These are phyloP conservation scores for Cystofilobasidium bisporidii DNA, from an alignment of 768 basidiomycete genomes.

Conservation along the genomic window DNA sequence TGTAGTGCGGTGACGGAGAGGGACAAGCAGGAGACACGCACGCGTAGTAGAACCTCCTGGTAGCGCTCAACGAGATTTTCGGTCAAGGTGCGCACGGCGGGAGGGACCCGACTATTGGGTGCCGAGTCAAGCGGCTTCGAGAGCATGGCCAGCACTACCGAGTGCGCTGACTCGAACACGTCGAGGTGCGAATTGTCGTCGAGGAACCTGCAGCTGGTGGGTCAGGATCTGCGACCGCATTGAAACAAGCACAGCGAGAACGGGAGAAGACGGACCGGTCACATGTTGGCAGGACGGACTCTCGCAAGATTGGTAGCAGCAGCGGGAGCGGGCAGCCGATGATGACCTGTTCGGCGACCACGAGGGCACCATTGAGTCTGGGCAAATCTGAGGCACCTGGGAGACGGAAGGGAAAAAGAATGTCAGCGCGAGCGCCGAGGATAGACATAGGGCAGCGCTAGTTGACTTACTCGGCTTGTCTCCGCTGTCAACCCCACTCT, in stretches of 20 bases:
- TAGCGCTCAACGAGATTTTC: constrained; percentile 54
- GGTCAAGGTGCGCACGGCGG: constrained; percentile 54
- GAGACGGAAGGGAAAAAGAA: background rate
- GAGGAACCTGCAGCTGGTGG: background rate
- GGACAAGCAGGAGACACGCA: constrained; percentile 42
- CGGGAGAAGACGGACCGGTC: background rate
- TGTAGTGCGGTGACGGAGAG: background rate
- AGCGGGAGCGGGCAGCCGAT: background rate
- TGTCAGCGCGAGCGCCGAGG: too few relatives aligned
- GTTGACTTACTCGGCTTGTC: background rate
- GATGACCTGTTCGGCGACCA: constrained; percentile 29
- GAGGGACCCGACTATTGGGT: constrained; percentile 43
- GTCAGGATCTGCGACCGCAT: too few relatives aligned
- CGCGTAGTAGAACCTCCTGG: constrained; percentile 58
- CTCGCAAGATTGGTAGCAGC: background rate
- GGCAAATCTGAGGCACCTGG: constrained; percentile 29
- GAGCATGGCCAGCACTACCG: constrained; percentile 20
- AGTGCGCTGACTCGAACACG: constrained; percentile 22
- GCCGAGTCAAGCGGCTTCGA: background rate
- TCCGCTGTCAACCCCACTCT: background rate
- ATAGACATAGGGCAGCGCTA: too few relatives aligned
- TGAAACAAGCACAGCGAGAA: too few relatives aligned
- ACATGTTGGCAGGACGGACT: background rate
- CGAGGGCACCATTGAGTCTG: constrained; percentile 33
- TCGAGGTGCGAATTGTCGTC: constrained; percentile 12